Evolutionary conservation across 2,329 filamentous ascomycete species (phyloP).

Genomic region (Penicillium frequentans): DNA sequence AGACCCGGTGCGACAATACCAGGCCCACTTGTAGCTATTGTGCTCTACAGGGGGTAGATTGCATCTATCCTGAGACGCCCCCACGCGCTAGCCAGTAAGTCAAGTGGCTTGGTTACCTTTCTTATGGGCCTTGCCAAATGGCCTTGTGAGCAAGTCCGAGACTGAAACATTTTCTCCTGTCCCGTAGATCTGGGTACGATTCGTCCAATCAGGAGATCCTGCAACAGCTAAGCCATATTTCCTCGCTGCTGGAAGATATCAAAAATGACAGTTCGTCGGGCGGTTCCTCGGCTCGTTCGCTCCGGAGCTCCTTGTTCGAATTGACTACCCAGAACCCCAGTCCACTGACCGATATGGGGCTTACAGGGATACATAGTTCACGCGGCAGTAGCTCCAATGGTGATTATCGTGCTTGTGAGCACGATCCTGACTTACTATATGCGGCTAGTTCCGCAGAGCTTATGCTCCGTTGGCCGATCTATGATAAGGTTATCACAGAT

Average conservation of each 20-base stretch:
- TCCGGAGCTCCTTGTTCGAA: constrained; percentile 18
- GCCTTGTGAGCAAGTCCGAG: neutral
- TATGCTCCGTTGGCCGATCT: constrained; percentile 26
- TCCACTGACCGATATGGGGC: constrained; percentile 10
- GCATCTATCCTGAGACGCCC: constrained; percentile 24
- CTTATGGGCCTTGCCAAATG: neutral
- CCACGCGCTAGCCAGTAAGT: constrained; percentile 23
- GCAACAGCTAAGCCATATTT: constrained; percentile 20
- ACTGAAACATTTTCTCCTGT: neutral
- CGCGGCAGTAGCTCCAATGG: constrained; percentile 6
- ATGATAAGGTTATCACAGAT: constrained; percentile 20
- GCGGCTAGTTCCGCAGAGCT: constrained; percentile 22
- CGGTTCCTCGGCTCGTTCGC: constrained; percentile 14
- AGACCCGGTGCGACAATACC: constrained; percentile 26
- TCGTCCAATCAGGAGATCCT: constrained; percentile 21
- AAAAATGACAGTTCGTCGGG: constrained; percentile 18
- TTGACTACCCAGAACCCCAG: constrained; percentile 12
- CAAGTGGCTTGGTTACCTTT: neutral
- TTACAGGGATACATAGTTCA: constrained; percentile 2
- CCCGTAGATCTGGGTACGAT: constrained; percentile 16
- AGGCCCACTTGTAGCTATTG: constrained; percentile 27
- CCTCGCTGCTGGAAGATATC: constrained; percentile 22
- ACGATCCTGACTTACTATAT: constrained; percentile 22
- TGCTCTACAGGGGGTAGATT: constrained; percentile 19
- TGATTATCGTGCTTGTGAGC: constrained; percentile 14